Conservation (phyloP, 2,329 filamentous ascomycete genomes). For the Colletotrichum sp. region DNA sequence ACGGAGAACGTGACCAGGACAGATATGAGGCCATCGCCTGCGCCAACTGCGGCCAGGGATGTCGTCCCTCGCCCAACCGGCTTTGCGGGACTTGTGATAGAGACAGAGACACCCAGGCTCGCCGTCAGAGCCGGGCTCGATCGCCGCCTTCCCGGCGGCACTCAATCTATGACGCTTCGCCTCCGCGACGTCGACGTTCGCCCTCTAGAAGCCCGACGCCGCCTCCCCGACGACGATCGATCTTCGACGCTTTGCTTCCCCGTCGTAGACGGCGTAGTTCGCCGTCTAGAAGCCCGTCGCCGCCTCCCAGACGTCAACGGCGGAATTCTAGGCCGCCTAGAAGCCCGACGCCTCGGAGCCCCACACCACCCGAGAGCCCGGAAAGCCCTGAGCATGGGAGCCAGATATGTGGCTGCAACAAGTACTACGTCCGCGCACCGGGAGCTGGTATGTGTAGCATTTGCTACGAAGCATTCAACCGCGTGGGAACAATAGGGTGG, state of each 20-base stretch:
- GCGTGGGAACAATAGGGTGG: not conserved
- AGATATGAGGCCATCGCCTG: not conserved
- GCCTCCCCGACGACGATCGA: not conserved
- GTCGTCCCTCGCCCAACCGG: not conserved
- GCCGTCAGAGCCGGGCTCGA: not conserved
- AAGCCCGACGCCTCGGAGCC: not conserved
- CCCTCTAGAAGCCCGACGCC: not conserved
- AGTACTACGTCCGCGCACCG: not conserved
- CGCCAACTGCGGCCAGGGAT: not conserved
- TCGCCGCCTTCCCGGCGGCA: not conserved
- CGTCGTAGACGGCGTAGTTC: not conserved
- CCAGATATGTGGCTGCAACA: not conserved
- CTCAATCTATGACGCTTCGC: not conserved
- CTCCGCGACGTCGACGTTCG: not conserved
- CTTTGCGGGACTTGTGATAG: not conserved
- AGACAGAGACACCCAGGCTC: not conserved
- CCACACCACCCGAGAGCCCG: not conserved
- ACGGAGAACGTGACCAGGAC: not conserved
- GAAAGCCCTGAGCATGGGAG: not conserved
- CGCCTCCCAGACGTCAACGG: not conserved
- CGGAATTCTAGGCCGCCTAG: not conserved
- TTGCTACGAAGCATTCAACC: not conserved
- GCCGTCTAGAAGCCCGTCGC: not conserved
- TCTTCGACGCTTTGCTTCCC: not conserved
- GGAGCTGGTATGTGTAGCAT: not conserved